A percentile compares a stretch with the other conserved stretches of the same genome.
phyloP scores from a whole-genome alignment of 2,329 filamentous ascomycete genomes.

The Ophiostoma himal-ulmi region DNA sequence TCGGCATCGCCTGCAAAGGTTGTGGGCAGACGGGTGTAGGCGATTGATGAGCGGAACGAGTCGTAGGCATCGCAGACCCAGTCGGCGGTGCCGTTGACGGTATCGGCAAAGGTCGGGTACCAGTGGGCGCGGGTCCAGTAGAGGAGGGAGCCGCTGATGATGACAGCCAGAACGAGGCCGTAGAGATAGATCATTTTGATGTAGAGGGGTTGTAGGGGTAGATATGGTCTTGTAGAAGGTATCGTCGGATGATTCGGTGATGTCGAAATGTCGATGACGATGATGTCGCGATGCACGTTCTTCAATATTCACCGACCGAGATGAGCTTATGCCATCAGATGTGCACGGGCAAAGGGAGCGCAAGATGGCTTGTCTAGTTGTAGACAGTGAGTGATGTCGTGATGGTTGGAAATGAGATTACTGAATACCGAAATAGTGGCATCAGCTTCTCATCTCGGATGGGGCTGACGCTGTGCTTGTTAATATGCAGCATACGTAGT shows the following conservation, averaged over 20 bases:
- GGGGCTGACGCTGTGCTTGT: conserved; percentile 10
- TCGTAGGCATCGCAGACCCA: conserved; percentile 36
- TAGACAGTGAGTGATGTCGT: background rate
- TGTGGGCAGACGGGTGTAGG: conserved; percentile 71
- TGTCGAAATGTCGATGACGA: too few relatives aligned
- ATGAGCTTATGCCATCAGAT: background rate
- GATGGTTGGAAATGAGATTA: background rate
- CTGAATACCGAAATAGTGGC: background rate
- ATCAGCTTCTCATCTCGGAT: background rate
- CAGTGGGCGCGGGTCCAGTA: conserved; percentile 77
- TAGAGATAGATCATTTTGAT: conserved; percentile 77
- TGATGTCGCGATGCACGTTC: background rate
- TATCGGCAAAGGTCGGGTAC: conserved; percentile 56
- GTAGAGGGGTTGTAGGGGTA: background rate
- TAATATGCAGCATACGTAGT: conserved; percentile 12
- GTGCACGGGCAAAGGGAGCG: too few relatives aligned
- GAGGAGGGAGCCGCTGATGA: conserved; percentile 66
- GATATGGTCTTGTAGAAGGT: background rate
- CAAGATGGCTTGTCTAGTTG: too few relatives aligned
- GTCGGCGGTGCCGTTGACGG: conserved; percentile 38
- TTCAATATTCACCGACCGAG: background rate
- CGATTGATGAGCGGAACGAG: conserved; percentile 40
- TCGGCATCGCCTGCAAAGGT: conserved; percentile 82
- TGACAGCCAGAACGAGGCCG: conserved; percentile 63
- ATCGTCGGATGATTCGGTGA: background rate